phyloP scores from a whole-genome alignment of 148 eudicot species.

The Limonium bicolor region DNA sequence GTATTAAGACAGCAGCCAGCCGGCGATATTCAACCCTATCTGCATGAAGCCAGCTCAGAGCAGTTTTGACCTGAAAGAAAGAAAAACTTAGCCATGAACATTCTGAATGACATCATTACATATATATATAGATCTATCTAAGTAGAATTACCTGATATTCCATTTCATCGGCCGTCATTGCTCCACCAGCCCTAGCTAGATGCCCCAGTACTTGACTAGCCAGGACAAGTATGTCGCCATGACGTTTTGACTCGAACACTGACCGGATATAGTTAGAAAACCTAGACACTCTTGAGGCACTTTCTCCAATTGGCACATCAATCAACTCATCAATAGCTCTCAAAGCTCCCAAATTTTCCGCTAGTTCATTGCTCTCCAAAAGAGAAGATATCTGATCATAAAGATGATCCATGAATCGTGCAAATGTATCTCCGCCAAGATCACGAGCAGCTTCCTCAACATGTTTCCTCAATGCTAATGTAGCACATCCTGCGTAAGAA shows the following conservation, averaged over 20 bases:
- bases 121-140: too few relatives aligned
- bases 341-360: slow-evolving; percentile 89
- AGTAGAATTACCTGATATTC: slow-evolving; percentile 64
- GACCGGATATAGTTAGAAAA: slow-evolving; percentile 71
- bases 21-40: slow-evolving; percentile 88
- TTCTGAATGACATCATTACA: too few relatives aligned
- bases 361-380: slow-evolving; percentile 61
- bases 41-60: slow-evolving; percentile 80
- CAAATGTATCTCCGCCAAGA: slow-evolving; percentile 77
- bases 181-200: slow-evolving; percentile 86
- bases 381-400: slow-evolving; percentile 76
- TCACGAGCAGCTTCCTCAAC: slow-evolving; percentile 87
- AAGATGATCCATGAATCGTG: slow-evolving; percentile 85
- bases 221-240: slow-evolving; percentile 64
- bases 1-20: slow-evolving; percentile 88
- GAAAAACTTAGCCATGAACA: too few relatives aligned
- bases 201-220: slow-evolving; percentile 94
- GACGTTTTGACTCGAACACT: slow-evolving; percentile 76
- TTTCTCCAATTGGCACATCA: slow-evolving; percentile 73
- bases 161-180: slow-evolving; percentile 97
- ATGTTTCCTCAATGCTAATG: slow-evolving; percentile 59
- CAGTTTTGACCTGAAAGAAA: slow-evolving; percentile 52
- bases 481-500: slow-evolving; percentile 55
- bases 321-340: slow-evolving; percentile 91
- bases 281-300: slow-evolving; percentile 80